Conservation (phyloP, 2,329 filamentous ascomycete genomes). For the Colletotrichum sp. region DNA sequence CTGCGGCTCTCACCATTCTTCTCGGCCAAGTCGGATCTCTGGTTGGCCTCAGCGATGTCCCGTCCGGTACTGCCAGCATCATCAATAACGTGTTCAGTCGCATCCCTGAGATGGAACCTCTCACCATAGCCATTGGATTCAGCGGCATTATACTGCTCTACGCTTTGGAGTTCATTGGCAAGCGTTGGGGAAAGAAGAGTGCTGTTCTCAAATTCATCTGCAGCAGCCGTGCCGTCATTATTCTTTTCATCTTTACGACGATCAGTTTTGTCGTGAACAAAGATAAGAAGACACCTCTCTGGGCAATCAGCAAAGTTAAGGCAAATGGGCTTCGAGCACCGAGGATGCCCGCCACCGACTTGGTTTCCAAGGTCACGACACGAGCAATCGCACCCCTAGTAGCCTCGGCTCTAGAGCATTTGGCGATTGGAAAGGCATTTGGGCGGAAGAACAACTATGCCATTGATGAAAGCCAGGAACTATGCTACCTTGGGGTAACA, state of each 20-base stretch:
- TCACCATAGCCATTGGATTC: slow-evolving; percentile 65
- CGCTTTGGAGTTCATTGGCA: slow-evolving; percentile 61
- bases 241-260: slow-evolving; percentile 66
- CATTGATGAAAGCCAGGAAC: slow-evolving; percentile 69
- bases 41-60: slow-evolving; percentile 56
- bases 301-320: slow-evolving; percentile 62
- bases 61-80: slow-evolving; percentile 58
- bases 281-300: slow-evolving; percentile 54
- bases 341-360: slow-evolving; percentile 46
- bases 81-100: slow-evolving; percentile 64
- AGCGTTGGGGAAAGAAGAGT: slow-evolving; percentile 63
- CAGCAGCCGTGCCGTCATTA: slow-evolving; percentile 65
- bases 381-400: slow-evolving; percentile 66
- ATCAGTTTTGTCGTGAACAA: slow-evolving; percentile 69
- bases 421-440: slow-evolving; percentile 69
- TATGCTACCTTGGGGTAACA: slow-evolving; percentile 66
- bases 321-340: slow-evolving; percentile 60
- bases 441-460: slow-evolving; percentile 66
- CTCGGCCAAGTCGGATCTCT: slow-evolving; percentile 69
- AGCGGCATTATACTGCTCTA: slow-evolving; percentile 61
- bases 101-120: slow-evolving; percentile 61
- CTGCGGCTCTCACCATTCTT: slow-evolving; percentile 69
- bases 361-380: slow-evolving; percentile 59
- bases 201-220: slow-evolving; percentile 63
- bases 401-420: slow-evolving; percentile 66